Evolutionary conservation across 768 basidiomycete species (phyloP).

Genomic region (Ramaria sp.): DNA sequence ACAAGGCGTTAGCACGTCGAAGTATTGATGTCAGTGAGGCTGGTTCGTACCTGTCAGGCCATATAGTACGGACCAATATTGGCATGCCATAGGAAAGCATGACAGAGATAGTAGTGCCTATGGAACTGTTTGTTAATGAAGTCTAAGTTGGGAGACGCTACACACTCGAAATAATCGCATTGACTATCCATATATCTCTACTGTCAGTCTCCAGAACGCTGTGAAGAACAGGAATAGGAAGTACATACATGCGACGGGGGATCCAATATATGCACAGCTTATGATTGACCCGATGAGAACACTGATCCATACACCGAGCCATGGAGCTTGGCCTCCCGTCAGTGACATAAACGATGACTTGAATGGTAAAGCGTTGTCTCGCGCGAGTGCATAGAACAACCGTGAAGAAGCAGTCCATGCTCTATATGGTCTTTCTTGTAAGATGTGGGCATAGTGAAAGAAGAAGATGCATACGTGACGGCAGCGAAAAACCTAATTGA

Average conservation of each 20-base stretch:
- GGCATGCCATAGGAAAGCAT: constrained; percentile 50
- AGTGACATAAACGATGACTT: constrained; percentile 37
- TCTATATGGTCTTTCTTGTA: neutral
- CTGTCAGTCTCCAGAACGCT: no score
- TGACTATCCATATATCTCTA: neutral
- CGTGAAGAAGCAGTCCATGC: constrained; percentile 49
- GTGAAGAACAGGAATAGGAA: neutral
- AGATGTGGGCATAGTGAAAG: neutral
- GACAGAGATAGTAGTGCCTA: constrained; percentile 39
- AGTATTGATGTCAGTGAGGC: constrained; percentile 1
- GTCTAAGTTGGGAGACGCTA: no score
- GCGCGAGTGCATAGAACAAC: constrained; percentile 43
- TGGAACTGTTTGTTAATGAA: neutral
- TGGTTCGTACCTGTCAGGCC: constrained; percentile 35
- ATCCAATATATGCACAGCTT: constrained; percentile 49
- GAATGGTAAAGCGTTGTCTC: constrained; percentile 41
- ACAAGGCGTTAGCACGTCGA: neutral
- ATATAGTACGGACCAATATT: constrained; percentile 46
- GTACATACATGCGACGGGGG: constrained; percentile 36
- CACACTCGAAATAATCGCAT: neutral
- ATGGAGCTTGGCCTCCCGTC: constrained; percentile 43
- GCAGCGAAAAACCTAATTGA: constrained; percentile 30
- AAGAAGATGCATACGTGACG: constrained; percentile 23
- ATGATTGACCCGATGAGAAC: constrained; percentile 42
- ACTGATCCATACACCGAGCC: constrained; percentile 43